Conservation (phyloP, 345 rosid species). For the Populus alba region DNA sequence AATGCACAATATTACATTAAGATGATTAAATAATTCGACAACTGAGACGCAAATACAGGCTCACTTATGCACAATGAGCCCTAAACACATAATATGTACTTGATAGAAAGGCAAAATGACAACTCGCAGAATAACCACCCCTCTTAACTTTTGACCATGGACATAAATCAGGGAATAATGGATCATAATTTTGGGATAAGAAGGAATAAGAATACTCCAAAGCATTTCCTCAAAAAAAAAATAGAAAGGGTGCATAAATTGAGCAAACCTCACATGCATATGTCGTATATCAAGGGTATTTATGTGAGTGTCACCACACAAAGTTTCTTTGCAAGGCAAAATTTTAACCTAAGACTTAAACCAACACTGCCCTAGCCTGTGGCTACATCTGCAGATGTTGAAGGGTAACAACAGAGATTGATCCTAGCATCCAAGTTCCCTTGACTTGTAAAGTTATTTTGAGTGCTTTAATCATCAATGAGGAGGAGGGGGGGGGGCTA, state of each 20-base stretch:
- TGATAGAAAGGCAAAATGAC: too few relatives aligned
- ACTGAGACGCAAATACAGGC: neutral
- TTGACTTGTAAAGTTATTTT: neutral
- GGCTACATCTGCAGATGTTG: neutral
- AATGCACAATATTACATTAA: neutral
- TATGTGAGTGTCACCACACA: neutral
- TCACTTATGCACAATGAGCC: neutral
- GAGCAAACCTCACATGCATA: neutral
- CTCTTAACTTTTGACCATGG: too few relatives aligned
- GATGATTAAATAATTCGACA: neutral
- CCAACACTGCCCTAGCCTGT: neutral
- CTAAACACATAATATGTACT: too few relatives aligned
- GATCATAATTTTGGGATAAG: too few relatives aligned
- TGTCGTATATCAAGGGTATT: neutral
- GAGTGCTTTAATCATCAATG: too few relatives aligned
- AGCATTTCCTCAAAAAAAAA: too few relatives aligned
- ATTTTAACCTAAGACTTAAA: neutral
- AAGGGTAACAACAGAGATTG: neutral
- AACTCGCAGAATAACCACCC: too few relatives aligned
- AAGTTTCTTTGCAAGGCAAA: neutral
- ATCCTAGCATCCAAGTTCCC: neutral
- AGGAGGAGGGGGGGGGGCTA: neutral
- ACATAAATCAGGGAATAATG: too few relatives aligned
- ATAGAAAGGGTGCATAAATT: neutral
- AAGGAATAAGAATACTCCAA: too few relatives aligned